Evolutionary conservation across 2,329 filamentous ascomycete genomes (phyloP).

Genomic region (Cladosporium sp.): DNA sequence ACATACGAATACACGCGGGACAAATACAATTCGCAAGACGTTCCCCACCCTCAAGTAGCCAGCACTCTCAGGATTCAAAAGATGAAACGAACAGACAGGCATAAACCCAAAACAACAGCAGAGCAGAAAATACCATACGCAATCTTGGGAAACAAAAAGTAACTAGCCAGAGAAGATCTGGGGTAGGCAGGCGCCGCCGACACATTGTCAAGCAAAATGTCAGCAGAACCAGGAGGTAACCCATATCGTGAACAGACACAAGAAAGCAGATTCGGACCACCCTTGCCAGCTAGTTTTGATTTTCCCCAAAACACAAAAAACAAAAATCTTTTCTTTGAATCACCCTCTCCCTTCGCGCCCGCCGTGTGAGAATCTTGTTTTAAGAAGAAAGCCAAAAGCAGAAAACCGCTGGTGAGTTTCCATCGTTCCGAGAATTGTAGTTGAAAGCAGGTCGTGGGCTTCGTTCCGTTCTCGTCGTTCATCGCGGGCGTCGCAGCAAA

Average conservation of each 20-base stretch:
- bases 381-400: conserved; percentile 10
- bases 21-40: neutral
- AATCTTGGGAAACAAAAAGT: neutral
- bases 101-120: neutral
- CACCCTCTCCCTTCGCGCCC: conserved; percentile 6
- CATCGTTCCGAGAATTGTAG: conserved; percentile 2
- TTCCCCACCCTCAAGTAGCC: neutral
- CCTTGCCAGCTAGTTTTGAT: neutral
- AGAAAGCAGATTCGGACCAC: conserved; percentile 2
- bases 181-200: neutral
- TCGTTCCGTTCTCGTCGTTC: conserved; percentile 9
- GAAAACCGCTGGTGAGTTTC: conserved; percentile 8
- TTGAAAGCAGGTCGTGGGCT: conserved; percentile 8
- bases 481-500: conserved; percentile 1
- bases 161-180: neutral
- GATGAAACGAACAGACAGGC: neutral
- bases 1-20: too few relatives aligned
- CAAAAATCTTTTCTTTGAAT: neutral
- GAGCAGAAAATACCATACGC: conserved; percentile 1
- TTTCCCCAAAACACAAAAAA: neutral
- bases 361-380: conserved; percentile 11
- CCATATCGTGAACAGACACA: neutral
- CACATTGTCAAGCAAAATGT: neutral
- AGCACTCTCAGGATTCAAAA: neutral
- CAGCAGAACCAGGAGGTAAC: neutral